phyloP scores from a whole-genome alignment of 23 red algal species.

The Gracilaria vermiculophylla region DNA sequence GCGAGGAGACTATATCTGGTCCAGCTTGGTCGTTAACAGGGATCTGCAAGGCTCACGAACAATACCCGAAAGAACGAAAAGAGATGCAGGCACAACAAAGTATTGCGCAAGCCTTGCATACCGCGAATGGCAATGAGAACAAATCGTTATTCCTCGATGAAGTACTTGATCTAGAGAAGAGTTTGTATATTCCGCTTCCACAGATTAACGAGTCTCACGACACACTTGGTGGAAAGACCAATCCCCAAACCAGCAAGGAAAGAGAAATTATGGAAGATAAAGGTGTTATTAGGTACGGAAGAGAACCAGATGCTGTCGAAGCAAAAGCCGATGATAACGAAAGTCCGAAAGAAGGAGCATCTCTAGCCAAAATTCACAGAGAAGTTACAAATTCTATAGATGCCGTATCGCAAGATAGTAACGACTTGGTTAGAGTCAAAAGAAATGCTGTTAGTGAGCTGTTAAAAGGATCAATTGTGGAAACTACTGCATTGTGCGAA shows the following conservation, averaged over 20 bases:
- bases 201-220: neutral
- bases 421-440: neutral
- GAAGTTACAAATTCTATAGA: neutral
- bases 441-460: neutral
- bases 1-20: neutral
- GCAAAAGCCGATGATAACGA: no score
- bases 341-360: no score
- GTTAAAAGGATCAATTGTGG: neutral
- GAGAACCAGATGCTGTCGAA: neutral
- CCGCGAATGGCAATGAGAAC: neutral
- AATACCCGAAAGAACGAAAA: neutral
- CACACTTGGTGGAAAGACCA: neutral
- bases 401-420: neutral
- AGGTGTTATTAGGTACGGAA: neutral
- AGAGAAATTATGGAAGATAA: neutral
- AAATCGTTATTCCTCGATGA: neutral
- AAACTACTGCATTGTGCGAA: neutral
- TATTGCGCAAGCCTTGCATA: neutral
- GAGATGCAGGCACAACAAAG: neutral
- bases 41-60: neutral
- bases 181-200: neutral
- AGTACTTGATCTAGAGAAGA: neutral
- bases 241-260: no score
- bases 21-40: neutral
- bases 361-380: no score